Base-by-base conservation (phyloP, 345 rosid genomes). In the Barbarea vulgaris region DNA sequence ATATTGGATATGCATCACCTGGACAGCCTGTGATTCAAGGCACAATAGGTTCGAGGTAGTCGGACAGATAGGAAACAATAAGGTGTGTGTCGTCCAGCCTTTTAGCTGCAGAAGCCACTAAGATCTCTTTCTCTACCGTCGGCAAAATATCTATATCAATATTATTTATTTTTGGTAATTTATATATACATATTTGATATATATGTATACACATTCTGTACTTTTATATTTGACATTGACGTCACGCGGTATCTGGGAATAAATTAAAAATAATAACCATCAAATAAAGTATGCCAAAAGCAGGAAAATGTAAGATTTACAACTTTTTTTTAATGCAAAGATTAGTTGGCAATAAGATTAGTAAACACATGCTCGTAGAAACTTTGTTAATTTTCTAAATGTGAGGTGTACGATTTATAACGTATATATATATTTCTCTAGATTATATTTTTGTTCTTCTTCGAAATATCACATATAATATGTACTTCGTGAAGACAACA, bases 1-100 rank as follows among this genome's bases (percentile, higher is more conserved):
- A 24, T 3, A 14, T 2, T 67, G 53, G 60, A 68, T 66, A 55
- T 48, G 54, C 69, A 52, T 68, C 25, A 76, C 79, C 63, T 76
- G 79, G 69, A 76, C 57, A 68, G 54, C 5, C 63, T 67, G 74
- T 67, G 69, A 13, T n/a, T 19, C 34, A 41, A 76, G 74, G 79
- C 55, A 59, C 79, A 76, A 68, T 17, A 76, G 69, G 63, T 76
- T 76, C 79, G 69, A 76, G 74, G 79, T 59, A 76, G 79, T 75
- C 67, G 67, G 73, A 75, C 68, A 75, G 55, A 75, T 60, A 69
- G 56, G 79, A 61, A 76, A 76, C 69, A 76, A 5, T 51, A 68
- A 47, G 62, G 30, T 18, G 47, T 24, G 22, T 66, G 60, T 46
- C 66, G 17, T 48, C 24, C 42, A 75, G 60, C 67, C 67, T 75